A percentile compares a stretch with the other conserved stretches of the same genome.
Conservation (phyloP, 2,329 filamentous ascomycete species). For the Alternaria consortialis region DNA sequence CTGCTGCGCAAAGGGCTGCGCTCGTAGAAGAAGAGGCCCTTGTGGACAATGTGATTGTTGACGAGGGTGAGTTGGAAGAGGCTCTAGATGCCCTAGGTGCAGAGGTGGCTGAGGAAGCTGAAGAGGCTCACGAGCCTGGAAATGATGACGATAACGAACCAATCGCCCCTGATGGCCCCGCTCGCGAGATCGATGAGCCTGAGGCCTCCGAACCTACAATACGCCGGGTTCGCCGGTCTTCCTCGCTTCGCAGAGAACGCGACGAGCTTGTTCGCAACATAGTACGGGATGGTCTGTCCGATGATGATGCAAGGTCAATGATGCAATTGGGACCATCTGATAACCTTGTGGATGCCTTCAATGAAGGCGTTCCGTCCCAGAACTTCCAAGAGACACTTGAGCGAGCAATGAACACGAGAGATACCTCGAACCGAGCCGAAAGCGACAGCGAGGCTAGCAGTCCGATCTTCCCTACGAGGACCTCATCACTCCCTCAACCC, state of each 20-base stretch:
- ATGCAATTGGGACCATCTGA: conserved; percentile 23
- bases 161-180: not conserved
- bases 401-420: conserved; percentile 12
- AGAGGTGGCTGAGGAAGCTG: conserved; percentile 9
- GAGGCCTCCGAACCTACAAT: conserved; percentile 16
- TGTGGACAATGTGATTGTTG: conserved; percentile 18
- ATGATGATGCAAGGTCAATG: conserved; percentile 25
- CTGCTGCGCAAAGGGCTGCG: conserved; percentile 35
- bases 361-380: not conserved
- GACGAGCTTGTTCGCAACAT: conserved; percentile 26
- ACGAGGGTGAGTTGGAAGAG: conserved; percentile 17
- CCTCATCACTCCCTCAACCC: conserved; percentile 24
- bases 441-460: conserved; percentile 11
- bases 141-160: conserved; percentile 2
- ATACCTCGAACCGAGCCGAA: conserved; percentile 12
- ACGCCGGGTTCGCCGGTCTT: conserved; percentile 26
- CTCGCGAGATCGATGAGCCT: not conserved
- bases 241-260: conserved; percentile 24
- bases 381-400: conserved; percentile 17
- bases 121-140: conserved; percentile 5
- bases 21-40: conserved; percentile 37
- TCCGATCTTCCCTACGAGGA: conserved; percentile 18
- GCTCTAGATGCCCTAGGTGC: conserved; percentile 9
- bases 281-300: conserved; percentile 31
- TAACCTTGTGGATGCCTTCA: conserved; percentile 20